phyloP scores from a whole-genome alignment of 2,329 filamentous ascomycete species.

The Claviceps humidiphila region DNA sequence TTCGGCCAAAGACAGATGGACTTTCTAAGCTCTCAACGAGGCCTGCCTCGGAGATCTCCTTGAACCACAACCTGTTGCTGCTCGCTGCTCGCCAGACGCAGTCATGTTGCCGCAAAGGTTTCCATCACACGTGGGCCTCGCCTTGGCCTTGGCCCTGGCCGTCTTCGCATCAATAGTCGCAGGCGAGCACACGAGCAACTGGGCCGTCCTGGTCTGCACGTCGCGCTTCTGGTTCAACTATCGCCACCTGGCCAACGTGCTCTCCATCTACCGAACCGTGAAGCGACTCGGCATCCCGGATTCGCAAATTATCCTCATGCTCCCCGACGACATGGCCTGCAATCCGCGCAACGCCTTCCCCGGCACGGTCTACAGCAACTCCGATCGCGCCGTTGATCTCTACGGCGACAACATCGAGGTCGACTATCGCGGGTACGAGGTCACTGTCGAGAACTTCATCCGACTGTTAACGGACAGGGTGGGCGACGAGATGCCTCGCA shows the following conservation, averaged over 20 bases:
- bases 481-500: slow-evolving; percentile 85
- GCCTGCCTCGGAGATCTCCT: neutral
- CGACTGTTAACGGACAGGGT: slow-evolving; percentile 87
- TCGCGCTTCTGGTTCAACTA: slow-evolving; percentile 99
- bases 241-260: slow-evolving; percentile 90
- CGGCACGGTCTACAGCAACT: slow-evolving; percentile 96
- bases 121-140: slow-evolving; percentile 29
- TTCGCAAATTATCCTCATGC: slow-evolving; percentile 98
- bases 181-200: slow-evolving; percentile 90
- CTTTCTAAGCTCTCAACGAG: no score
- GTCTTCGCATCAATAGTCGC: slow-evolving; percentile 33
- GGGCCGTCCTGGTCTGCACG: slow-evolving; percentile 96
- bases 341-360: slow-evolving; percentile 97
- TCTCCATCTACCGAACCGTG: slow-evolving; percentile 94
- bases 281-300: slow-evolving; percentile 96
- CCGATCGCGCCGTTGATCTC: slow-evolving; percentile 84
- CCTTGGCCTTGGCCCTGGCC: slow-evolving; percentile 32
- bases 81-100: neutral
- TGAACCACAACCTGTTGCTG: neutral
- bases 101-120: slow-evolving; percentile 35
- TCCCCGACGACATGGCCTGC: slow-evolving; percentile 99
- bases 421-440: slow-evolving; percentile 94
- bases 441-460: slow-evolving; percentile 98
- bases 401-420: slow-evolving; percentile 99
- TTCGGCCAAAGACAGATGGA: no score